phyloP scores from a whole-genome alignment of 371 early-diverging fungal species.

The Nematocida sp. region DNA sequence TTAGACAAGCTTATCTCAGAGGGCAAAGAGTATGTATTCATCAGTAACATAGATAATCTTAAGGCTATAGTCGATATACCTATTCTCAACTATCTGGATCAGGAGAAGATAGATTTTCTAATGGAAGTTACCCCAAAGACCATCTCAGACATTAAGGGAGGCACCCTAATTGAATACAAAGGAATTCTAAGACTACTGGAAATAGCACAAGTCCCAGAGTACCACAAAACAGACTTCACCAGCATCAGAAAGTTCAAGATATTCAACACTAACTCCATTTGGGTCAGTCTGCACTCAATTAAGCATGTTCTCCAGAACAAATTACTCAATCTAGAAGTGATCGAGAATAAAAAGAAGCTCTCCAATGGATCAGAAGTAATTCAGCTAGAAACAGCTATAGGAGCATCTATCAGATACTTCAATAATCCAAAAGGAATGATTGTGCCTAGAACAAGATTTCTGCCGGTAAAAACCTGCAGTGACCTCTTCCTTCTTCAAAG shows the following conservation, averaged over 20 bases:
- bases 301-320: constrained; percentile 78
- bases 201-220: constrained; percentile 95
- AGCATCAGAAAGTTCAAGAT: constrained; percentile 97
- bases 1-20: constrained; percentile 82
- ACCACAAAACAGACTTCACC: constrained; percentile 88
- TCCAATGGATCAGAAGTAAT: constrained; percentile 79
- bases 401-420: constrained; percentile 97
- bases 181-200: constrained; percentile 85
- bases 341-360: constrained; percentile 78
- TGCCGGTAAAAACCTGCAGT: constrained; percentile 95
- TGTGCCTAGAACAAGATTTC: constrained; percentile 90
- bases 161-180: constrained; percentile 93
- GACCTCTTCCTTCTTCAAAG: constrained; percentile 92
- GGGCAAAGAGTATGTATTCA: constrained; percentile 96
- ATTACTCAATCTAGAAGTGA: constrained; percentile 82
- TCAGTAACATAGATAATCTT: constrained; percentile 97
- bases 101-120: constrained; percentile 80
- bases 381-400: constrained; percentile 97
- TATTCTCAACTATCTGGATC: constrained; percentile 81
- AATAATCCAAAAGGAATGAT: constrained; percentile 86
- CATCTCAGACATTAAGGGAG: constrained; percentile 97
- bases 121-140: constrained; percentile 99
- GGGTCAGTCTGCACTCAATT: constrained; percentile 86
- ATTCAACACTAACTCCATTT: constrained; percentile 98
- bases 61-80: constrained; percentile 90